phyloP scores from a whole-genome alignment of 2,329 filamentous ascomycete species.

The Diplodia seriata region DNA sequence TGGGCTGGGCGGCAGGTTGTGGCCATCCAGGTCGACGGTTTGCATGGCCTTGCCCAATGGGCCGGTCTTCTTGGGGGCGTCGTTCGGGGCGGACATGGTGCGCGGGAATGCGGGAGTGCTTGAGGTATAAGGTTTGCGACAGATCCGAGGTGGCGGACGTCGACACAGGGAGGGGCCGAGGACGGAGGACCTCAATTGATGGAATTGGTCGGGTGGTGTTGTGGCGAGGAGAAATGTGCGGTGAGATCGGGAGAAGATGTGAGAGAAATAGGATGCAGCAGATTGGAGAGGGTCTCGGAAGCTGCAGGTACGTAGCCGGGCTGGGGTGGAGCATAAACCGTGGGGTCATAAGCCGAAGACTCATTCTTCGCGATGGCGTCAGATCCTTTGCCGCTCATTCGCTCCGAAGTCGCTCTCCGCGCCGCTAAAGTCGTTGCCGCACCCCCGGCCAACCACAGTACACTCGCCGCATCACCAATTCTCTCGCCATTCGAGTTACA shows the following conservation, averaged over 20 bases:
- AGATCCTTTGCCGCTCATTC: constrained; percentile 25
- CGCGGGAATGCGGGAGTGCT: constrained; percentile 9
- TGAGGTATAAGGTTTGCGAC: neutral
- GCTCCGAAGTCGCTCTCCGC: constrained; percentile 29
- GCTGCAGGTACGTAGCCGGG: constrained; percentile 28
- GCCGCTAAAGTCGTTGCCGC: constrained; percentile 19
- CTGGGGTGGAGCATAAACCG: constrained; percentile 27
- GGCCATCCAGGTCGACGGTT: constrained; percentile 48
- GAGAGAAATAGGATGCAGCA: constrained; percentile 2
- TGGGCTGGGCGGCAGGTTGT: constrained; percentile 66
- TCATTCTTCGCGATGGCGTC: constrained; percentile 32
- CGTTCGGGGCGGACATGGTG: constrained; percentile 26
- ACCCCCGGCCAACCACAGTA: neutral
- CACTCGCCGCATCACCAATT: no score
- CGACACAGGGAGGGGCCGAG: neutral
- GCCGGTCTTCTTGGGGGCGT: constrained; percentile 27
- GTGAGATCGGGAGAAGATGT: constrained; percentile 8
- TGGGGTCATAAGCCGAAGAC: constrained; percentile 30
- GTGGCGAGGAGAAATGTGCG: constrained; percentile 2
- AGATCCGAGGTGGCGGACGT: neutral
- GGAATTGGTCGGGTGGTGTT: neutral
- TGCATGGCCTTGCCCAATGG: constrained; percentile 50
- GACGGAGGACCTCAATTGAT: constrained; percentile 11
- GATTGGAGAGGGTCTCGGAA: constrained; percentile 25
- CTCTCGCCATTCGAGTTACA: neutral